Conservation (phyloP, 140 eudicot species). For the Erigeron philadelphicus region DNA sequence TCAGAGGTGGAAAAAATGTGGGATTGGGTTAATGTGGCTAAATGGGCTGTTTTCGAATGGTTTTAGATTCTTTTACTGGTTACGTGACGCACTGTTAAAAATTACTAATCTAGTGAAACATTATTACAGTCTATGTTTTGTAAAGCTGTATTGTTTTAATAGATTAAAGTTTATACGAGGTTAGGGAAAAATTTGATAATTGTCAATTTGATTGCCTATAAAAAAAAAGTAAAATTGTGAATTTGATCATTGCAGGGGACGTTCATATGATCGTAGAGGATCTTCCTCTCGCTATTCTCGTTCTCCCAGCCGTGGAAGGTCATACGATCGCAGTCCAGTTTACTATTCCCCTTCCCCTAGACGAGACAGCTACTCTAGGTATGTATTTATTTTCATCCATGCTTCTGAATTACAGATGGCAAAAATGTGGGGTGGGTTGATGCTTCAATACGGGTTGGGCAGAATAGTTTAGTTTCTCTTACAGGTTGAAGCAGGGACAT, state of each 20-base stretch:
- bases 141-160: too few species aligned
- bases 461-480: too few species aligned
- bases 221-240: background rate
- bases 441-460: background rate
- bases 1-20: background rate
- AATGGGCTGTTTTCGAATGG: background rate
- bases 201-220: too few species aligned
- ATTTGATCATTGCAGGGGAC: conserved; percentile 31
- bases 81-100: too few species aligned
- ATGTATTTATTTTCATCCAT: background rate
- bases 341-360: conserved; percentile 61
- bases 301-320: conserved; percentile 38
- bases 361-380: conserved; percentile 30
- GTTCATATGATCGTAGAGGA: conserved; percentile 41
- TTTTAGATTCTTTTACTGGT: too few species aligned
- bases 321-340: conserved; percentile 56
- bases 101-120: too few species aligned
- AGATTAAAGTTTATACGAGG: too few species aligned
- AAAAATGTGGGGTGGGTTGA: background rate
- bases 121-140: too few species aligned
- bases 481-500: too few species aligned
- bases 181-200: too few species aligned
- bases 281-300: conserved; percentile 42
- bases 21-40: background rate
- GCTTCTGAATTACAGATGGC: background rate